phyloP scores from a whole-genome alignment of 306 rosid species.

The Morella rubra region DNA sequence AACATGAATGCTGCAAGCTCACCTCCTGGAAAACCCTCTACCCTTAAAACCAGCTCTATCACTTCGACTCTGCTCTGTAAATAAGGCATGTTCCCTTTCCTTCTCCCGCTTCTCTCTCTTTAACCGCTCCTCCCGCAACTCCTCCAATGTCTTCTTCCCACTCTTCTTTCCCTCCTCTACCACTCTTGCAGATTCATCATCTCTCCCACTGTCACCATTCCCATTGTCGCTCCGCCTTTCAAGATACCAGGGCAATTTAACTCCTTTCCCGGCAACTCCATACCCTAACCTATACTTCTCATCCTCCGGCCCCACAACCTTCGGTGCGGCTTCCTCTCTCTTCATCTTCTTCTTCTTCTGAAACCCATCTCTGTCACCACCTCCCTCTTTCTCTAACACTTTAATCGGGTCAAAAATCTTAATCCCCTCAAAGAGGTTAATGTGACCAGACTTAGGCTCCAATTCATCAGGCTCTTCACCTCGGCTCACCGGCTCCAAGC shows the following conservation, averaged over 20 bases:
- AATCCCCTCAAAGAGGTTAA: conserved; percentile 81
- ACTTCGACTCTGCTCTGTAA: conserved; percentile 33
- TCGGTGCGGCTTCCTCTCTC: conserved; percentile 47
- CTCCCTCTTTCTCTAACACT: conserved; percentile 36
- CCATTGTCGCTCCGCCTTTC: conserved; percentile 38
- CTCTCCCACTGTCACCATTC: conserved; percentile 22
- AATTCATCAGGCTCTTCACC: conserved; percentile 20
- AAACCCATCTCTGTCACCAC: conserved; percentile 33
- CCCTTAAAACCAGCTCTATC: conserved; percentile 29
- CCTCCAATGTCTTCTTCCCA: conserved; percentile 71
- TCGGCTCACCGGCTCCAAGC: conserved; percentile 52
- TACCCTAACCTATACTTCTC: conserved; percentile 86
- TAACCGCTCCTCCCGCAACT: conserved; percentile 76
- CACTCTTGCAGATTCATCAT: conserved; percentile 19
- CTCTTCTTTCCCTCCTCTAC: conserved; percentile 45
- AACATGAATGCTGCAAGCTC: conserved; percentile 12
- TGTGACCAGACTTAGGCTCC: conserved; percentile 50
- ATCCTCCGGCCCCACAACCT: conserved; percentile 66
- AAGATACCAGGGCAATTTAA: conserved; percentile 87
- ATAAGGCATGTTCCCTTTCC: conserved; percentile 69
- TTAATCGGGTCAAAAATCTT: conserved; percentile 71
- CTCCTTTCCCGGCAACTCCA: conserved; percentile 86
- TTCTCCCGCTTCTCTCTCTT: conserved; percentile 76
- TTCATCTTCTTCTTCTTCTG: conserved; percentile 67
- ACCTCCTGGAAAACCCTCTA: conserved; percentile 50